phyloP scores from a whole-genome alignment of 352 stramenopile genomes.

The Phytophthora parvispora region DNA sequence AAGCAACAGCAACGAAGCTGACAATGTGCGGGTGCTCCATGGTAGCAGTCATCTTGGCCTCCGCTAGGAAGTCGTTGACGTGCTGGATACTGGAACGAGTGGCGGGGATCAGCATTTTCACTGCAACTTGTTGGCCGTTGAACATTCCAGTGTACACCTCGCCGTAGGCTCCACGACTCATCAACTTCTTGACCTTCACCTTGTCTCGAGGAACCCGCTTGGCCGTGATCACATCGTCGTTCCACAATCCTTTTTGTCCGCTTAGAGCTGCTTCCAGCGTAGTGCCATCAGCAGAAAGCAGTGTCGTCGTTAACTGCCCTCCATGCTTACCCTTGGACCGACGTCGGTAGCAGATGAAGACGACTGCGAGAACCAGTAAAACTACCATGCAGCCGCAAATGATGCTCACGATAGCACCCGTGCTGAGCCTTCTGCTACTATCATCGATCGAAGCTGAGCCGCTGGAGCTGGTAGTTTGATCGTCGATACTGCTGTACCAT shows the following conservation, averaged over 20 bases:
- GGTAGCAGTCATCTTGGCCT: constrained; percentile 53
- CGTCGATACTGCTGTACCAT: constrained; percentile 34
- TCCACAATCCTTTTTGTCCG: constrained; percentile 32
- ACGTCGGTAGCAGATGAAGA: constrained; percentile 1
- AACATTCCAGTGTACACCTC: constrained; percentile 48
- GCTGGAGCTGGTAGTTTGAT: not conserved
- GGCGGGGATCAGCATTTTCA: constrained; percentile 50
- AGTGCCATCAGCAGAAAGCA: not conserved
- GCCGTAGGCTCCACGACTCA: constrained; percentile 50
- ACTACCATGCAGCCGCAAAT: constrained; percentile 2
- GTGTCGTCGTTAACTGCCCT: not conserved
- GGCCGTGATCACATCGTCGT: constrained; percentile 45
- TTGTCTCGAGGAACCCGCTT: constrained; percentile 43
- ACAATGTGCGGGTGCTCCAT: constrained; percentile 67
- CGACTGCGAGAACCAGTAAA: not conserved
- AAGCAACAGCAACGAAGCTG: constrained; percentile 62
- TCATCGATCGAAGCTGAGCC: not conserved
- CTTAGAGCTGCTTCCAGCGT: constrained; percentile 5
- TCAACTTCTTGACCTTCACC: constrained; percentile 22
- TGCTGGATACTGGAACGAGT: constrained; percentile 22
- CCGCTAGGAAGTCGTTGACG: constrained; percentile 47
- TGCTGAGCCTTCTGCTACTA: not conserved
- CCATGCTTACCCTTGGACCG: constrained; percentile 4
- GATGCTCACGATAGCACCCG: constrained; percentile 10
- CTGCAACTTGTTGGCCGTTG: constrained; percentile 41